Conservation (phyloP, 345 rosid species). For the Camelina laxa region DNA sequence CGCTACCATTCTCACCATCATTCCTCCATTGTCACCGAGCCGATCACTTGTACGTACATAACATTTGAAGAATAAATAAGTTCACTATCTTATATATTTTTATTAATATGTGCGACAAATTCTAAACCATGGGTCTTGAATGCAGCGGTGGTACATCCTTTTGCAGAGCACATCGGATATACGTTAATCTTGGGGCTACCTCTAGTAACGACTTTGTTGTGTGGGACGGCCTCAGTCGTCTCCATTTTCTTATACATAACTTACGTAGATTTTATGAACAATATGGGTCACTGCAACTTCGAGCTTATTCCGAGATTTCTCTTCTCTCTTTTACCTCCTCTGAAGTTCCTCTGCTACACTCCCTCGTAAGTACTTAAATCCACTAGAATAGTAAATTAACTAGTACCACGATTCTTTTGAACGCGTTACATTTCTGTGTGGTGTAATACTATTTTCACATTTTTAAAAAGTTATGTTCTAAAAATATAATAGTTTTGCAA, state of each 20-base stretch:
- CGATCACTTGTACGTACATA: conserved; percentile 54
- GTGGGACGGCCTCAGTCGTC: conserved; percentile 46
- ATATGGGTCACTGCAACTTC: conserved; percentile 90
- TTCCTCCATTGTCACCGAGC: conserved; percentile 72
- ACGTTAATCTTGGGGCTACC: conserved; percentile 60
- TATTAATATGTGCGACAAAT: not conserved
- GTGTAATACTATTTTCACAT: not conserved
- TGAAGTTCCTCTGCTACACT: conserved; percentile 77
- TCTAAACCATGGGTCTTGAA: not conserved
- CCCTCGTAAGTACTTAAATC: conserved; percentile 38
- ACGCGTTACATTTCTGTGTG: not conserved
- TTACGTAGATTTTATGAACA: conserved; percentile 74
- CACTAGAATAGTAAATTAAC: not conserved
- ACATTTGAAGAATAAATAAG: not conserved
- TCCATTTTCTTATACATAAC: conserved; percentile 44
- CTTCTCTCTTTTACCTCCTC: conserved; percentile 67
- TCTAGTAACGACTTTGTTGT: conserved; percentile 20
- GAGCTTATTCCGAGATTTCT: conserved; percentile 65
- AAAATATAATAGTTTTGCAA: not conserved
- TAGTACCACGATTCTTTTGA: not conserved
- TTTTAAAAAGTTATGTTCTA: not conserved
- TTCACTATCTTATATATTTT: not conserved
- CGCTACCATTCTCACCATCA: conserved; percentile 91
- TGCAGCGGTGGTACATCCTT: conserved; percentile 88
- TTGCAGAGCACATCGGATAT: conserved; percentile 69